Base-by-base conservation (phyloP, 148 eudicot genomes). In the Diospyros lotus region DNA sequence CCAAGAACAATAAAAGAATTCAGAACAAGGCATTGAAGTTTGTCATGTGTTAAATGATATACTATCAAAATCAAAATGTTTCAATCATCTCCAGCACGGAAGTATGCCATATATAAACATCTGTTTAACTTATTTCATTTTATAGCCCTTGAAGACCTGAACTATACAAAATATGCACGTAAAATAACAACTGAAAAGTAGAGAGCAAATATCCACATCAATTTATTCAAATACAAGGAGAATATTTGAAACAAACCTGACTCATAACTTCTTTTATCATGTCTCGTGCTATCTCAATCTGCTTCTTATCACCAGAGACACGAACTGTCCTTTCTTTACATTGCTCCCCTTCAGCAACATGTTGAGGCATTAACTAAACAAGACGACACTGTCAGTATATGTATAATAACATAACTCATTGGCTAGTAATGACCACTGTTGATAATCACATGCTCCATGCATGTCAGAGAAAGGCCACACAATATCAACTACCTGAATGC, bases 231-330 rank as follows among this genome's bases (percentile, higher is more conserved):
- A 65, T 45, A 44, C 56, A 68, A 68, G 59, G 28, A 56, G 8
- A 50, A 75, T 63, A 46, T 58, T 56, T 54, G 48, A 43, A 59
- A 82, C 88, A 80, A 82, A 95, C 99, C 99, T 95, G 99, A 82
- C 78, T 87, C 99, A 95, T 93, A 60, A 89, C 98, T 81, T 95
- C 94, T 76, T 87, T 93, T 52, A 95, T 93, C 83, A 95, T 86
- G 73, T 91, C 99, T 76, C 85, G 84, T 18, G 98, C 99, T 64
- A 76, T 69, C 73, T 95, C 98, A 76, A 95, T 87, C 82, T 93
- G 98, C 81, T 83, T 89, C 84, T 79, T 90, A 75, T 89, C 96
- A 72, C 99, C 99, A 69, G 93, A 87, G 38, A 95, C 85, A 58
- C 97, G 83, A 67, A 93, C 92, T 58, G 87, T 95, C 80, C 93